Conservation (phyloP, 2,329 filamentous ascomycete genomes). For the Penicillium sp. region DNA sequence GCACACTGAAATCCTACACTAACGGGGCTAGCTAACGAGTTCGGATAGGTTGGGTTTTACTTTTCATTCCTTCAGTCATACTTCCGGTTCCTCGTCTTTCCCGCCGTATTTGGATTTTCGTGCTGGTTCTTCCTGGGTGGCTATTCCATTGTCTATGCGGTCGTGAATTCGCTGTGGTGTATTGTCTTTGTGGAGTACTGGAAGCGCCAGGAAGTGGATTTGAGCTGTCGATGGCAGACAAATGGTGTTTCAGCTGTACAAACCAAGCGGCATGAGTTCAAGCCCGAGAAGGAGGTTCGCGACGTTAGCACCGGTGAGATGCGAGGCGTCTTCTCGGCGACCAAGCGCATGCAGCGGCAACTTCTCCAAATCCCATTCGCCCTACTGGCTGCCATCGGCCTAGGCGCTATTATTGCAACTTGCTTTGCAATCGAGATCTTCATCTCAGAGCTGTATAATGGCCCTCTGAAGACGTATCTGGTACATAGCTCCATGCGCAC, state of each 20-base stretch:
- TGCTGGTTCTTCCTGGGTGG: slow-evolving; percentile 79
- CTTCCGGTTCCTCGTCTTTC: slow-evolving; percentile 79
- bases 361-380: slow-evolving; percentile 87
- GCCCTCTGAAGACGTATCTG: slow-evolving; percentile 81
- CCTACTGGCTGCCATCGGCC: slow-evolving; percentile 65
- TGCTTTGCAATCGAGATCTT: slow-evolving; percentile 97
- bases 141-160: slow-evolving; percentile 78
- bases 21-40: background rate
- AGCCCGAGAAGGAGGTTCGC: slow-evolving; percentile 69
- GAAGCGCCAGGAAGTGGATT: slow-evolving; percentile 88
- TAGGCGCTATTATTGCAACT: slow-evolving; percentile 82
- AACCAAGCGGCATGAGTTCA: slow-evolving; percentile 71
- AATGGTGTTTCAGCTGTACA: slow-evolving; percentile 81
- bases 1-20: background rate
- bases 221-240: slow-evolving; percentile 87
- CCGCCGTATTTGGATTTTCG: slow-evolving; percentile 72
- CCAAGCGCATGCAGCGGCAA: slow-evolving; percentile 75
- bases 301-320: slow-evolving; percentile 83
- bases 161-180: slow-evolving; percentile 79
- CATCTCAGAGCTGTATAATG: slow-evolving; percentile 89
- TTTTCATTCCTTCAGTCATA: slow-evolving; percentile 96
- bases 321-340: slow-evolving; percentile 70
- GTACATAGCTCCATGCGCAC: slow-evolving; percentile 52
- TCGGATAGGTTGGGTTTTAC: slow-evolving; percentile 88
- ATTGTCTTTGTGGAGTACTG: slow-evolving; percentile 92